Percentiles rank a stretch among this genome's conserved stretches.
phyloP scores from a whole-genome alignment of 495 filamentous ascomycete species.

The Aspergillus haitiensis region DNA sequence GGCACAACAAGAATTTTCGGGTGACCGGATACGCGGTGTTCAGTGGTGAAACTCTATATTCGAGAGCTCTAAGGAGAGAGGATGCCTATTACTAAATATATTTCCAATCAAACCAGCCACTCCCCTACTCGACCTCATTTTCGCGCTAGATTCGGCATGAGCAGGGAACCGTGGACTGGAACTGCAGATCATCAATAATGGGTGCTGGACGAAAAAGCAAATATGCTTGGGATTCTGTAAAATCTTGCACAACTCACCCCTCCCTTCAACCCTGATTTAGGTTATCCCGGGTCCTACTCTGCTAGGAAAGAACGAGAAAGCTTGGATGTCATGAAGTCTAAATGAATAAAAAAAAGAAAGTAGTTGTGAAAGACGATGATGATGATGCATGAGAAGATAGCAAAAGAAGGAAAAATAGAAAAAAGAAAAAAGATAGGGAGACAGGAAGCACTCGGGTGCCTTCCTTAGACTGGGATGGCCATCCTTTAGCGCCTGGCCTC shows the following conservation, averaged over 20 bases:
- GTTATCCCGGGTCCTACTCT: background rate
- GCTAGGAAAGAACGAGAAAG: background rate
- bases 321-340: background rate
- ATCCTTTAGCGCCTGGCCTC: background rate
- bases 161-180: background rate
- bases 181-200: slow-evolving; percentile 10
- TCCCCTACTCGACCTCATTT: background rate
- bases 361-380: too few species aligned
- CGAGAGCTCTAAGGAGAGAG: background rate
- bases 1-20: background rate
- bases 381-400: too few species aligned
- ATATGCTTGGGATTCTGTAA: background rate
- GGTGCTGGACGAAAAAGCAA: background rate
- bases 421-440: background rate
- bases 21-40: background rate
- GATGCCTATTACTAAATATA: slow-evolving; percentile 2
- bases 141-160: slow-evolving; percentile 4
- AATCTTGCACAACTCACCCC: background rate
- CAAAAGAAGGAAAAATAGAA: background rate
- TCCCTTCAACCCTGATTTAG: background rate
- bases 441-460: background rate
- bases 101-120: slow-evolving; percentile 4
- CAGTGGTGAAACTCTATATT: background rate
- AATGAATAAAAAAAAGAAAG: background rate
- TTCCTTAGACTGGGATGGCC: background rate